phyloP scores from a whole-genome alignment of 345 rosid genomes.

The Gossypium anomalum region DNA sequence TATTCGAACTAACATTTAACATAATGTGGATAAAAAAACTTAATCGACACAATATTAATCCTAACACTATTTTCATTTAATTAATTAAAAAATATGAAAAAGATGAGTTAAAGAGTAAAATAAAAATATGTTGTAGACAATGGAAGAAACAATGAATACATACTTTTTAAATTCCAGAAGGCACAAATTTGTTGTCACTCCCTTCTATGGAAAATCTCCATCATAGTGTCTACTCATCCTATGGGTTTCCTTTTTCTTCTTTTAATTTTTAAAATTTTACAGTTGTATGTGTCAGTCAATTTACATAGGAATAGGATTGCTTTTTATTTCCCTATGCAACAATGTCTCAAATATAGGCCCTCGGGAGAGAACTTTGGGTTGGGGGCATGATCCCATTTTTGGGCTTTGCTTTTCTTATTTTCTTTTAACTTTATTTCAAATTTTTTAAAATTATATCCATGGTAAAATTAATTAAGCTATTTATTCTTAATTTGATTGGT shows the following conservation, averaged over 20 bases:
- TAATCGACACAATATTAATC: no score
- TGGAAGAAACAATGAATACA: neutral
- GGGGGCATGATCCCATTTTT: constrained; percentile 36
- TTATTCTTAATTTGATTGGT: accelerated
- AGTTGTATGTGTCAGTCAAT: constrained; percentile 27
- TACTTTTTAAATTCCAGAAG: neutral
- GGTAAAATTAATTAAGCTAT: no score
- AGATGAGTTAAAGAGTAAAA: no score
- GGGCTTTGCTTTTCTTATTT: constrained; percentile 12
- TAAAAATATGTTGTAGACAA: no score
- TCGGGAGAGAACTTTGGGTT: neutral
- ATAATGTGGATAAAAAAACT: no score
- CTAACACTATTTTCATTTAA: no score
- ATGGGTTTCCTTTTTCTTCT: neutral
- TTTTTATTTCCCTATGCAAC: constrained; percentile 18
- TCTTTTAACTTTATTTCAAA: no score
- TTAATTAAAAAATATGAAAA: no score
- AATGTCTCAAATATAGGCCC: constrained; percentile 27
- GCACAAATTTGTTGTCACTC: neutral
- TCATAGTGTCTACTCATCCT: constrained; percentile 7
- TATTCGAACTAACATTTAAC: no score
- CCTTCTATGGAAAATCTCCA: constrained; percentile 16
- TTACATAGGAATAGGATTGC: constrained; percentile 4
- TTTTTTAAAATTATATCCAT: no score
- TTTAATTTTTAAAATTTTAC: neutral